Base-by-base conservation (phyloP, 2,329 filamentous ascomycete genomes). In the Neoscytalidium dimidiatum region DNA sequence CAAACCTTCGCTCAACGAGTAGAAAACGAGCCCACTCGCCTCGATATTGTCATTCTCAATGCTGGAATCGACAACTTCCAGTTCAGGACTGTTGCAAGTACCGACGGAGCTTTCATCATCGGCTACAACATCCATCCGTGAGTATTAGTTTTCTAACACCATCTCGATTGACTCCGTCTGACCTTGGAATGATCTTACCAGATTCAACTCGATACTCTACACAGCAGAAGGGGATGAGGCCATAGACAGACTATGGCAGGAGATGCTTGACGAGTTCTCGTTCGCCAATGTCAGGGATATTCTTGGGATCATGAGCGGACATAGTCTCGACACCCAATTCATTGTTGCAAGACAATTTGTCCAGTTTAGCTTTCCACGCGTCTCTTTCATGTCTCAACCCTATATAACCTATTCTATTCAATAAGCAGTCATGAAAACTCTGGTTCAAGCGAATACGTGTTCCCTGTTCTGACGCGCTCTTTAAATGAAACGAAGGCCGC, bases 1-100 rank as follows among this genome's bases (percentile, higher is more conserved):
- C 41, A 23, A 11, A 8, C 41, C 13, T 44, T 44, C 5, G 41
- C 17, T 68, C 68, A 0, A n/a, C n/a, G 41, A n/a, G n/a, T 7
- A n/a, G 41, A 44, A n/a, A 21, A 7, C 5, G 3, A 65, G 9
- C 52, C 73, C 3, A 35, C 49, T 5, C 56, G 60, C 3, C 43
- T 74, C 7, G 68, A 74, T 33, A 69, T 71, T 0, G 73, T 68
- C 4, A 74, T 79, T 29, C 67, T 79, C 4, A 79, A 79, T n/a
- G 77, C 76, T 4, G 78, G 77, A 0, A 21, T 77, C 0, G 52
- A 57, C 0, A 67, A 67, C 2, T 13, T 66, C 0, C 28, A 67
- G 0, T 75, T 74, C n/a, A 49, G 66, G 1, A 66, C 31, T 14
- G 62, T 67, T 1, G 8, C 60, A 3, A 35, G 46, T 2, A 74